phyloP scores from a whole-genome alignment of 805 yeast genomes.

The Lipomyces mesembrius region DNA sequence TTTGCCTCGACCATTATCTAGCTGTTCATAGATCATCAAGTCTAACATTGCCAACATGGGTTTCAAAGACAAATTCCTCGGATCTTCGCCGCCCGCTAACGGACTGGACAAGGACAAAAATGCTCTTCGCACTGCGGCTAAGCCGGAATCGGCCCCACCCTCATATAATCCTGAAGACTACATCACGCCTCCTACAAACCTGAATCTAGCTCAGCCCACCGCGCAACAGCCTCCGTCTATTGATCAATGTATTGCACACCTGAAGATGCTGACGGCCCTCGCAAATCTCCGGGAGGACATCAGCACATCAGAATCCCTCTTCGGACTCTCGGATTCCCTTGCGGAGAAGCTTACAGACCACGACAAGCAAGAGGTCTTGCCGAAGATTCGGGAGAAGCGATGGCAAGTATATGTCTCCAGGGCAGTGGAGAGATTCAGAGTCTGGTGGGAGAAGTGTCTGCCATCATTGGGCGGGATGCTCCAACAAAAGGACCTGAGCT shows the following conservation, averaged over 20 bases:
- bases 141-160: neutral
- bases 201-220: neutral
- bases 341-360: neutral
- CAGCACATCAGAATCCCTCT: conserved; percentile 3
- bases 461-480: conserved; percentile 9
- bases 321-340: conserved; percentile 3
- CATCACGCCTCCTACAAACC: conserved; percentile 2
- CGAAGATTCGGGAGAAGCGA: conserved; percentile 11
- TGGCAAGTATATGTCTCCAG: conserved; percentile 8
- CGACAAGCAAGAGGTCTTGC: neutral
- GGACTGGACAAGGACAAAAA: neutral
- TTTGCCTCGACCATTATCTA: too few species aligned
- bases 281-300: conserved; percentile 11
- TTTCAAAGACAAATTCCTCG: neutral
- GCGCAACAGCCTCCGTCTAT: conserved; percentile 6
- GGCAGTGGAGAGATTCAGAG: conserved; percentile 6
- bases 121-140: neutral
- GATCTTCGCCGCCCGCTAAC: conserved; percentile 3
- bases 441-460: conserved; percentile 9
- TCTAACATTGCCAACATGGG: conserved; percentile 1
- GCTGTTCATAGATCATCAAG: too few species aligned
- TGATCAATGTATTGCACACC: conserved; percentile 5
- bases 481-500: conserved; percentile 3
- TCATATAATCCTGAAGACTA: neutral
- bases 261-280: conserved; percentile 6